Percentiles rank a stretch among this genome's conserved stretches.
These are phyloP conservation scores for Hirsutella minnesotensis DNA, from an alignment of 2,329 filamentous ascomycete species.

Conservation along the genomic window DNA sequence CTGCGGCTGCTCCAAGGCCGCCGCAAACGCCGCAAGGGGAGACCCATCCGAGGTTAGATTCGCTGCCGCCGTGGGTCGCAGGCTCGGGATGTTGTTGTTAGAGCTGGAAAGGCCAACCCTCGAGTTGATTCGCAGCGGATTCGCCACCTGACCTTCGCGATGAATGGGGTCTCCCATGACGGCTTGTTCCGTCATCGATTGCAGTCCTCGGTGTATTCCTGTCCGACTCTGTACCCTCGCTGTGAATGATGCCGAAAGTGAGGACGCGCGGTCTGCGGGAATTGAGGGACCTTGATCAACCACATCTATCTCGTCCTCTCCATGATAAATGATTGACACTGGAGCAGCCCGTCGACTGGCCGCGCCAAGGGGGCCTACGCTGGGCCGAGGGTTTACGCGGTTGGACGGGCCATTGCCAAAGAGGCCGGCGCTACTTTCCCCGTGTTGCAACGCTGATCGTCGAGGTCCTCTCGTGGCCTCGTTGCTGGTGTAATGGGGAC, in stretches of 20 bases:
- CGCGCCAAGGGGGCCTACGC: too few relatives aligned
- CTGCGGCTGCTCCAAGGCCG: not conserved
- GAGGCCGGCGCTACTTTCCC: too few relatives aligned
- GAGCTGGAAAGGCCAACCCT: not conserved
- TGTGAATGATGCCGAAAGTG: too few relatives aligned
- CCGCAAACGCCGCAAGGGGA: not conserved
- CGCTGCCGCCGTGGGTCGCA: not conserved
- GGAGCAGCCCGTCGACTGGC: too few relatives aligned
- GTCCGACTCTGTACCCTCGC: too few relatives aligned
- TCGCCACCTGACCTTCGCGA: not conserved
- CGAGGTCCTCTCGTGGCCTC: too few relatives aligned
- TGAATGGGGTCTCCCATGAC: not conserved
- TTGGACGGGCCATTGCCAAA: conserved; percentile 51
- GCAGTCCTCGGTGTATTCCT: not conserved
- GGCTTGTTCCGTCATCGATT: not conserved
- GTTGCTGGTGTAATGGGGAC: not conserved
- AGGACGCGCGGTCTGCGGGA: too few relatives aligned
- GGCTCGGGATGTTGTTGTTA: not conserved
- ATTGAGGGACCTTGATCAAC: too few relatives aligned
- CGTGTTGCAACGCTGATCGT: too few relatives aligned
- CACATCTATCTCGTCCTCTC: too few relatives aligned
- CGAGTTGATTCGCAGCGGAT: not conserved
- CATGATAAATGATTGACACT: too few relatives aligned
- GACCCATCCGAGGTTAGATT: not conserved
- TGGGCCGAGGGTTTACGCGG: too few relatives aligned